Conservation (phyloP, 805 yeast species). For the Lachancea mirantina region DNA sequence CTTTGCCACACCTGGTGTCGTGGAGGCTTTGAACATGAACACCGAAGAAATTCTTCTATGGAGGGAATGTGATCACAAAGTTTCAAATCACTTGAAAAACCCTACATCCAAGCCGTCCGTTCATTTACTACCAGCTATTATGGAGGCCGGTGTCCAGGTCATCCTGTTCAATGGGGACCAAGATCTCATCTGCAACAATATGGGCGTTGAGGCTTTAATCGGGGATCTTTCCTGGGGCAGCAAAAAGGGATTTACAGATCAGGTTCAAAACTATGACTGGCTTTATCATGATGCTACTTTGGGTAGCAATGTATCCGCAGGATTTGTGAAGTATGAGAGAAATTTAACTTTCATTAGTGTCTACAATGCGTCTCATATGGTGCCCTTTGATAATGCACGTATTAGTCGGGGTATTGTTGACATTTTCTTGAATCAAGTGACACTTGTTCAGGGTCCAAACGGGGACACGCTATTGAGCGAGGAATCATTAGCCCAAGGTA, state of each 20-base stretch:
- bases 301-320: constrained; percentile 31
- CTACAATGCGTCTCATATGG: constrained; percentile 85
- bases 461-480: constrained; percentile 36
- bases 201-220: constrained; percentile 66
- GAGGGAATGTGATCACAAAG: constrained; percentile 71
- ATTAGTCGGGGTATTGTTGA: constrained; percentile 67
- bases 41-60: constrained; percentile 39
- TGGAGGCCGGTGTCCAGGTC: constrained; percentile 50
- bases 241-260: constrained; percentile 29
- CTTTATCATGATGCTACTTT: constrained; percentile 27
- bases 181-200: constrained; percentile 80
- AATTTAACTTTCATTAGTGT: constrained; percentile 73
- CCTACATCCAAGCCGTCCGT: constrained; percentile 52
- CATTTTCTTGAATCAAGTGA: constrained; percentile 40
- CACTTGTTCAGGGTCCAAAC: constrained; percentile 46
- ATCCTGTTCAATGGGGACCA: constrained; percentile 79
- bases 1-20: constrained; percentile 42
- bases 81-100: constrained; percentile 46
- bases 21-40: constrained; percentile 45
- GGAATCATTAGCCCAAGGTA: constrained; percentile 18
- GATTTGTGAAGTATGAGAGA: constrained; percentile 47
- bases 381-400: constrained; percentile 73
- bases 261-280: constrained; percentile 36
- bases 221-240: constrained; percentile 60
- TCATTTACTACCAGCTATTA: constrained; percentile 56